Evolutionary conservation across 2,329 filamentous ascomycete species (phyloP).

Genomic region (Penicillium sp.): DNA sequence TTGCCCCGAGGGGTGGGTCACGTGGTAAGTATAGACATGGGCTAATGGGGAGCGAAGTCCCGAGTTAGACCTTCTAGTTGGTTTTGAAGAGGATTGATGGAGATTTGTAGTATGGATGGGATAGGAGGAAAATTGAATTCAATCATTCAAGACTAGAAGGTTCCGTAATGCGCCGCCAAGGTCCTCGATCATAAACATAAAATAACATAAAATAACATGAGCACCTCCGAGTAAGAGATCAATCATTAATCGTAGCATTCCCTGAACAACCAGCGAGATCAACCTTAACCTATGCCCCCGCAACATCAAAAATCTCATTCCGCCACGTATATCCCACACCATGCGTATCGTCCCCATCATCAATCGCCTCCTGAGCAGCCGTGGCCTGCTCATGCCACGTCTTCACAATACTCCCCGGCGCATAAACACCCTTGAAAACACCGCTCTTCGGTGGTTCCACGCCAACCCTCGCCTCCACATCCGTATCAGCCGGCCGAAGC

Average conservation of each 20-base stretch:
- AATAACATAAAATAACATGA: conserved; percentile 6
- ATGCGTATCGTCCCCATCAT: conserved; percentile 69
- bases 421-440: conserved; percentile 83
- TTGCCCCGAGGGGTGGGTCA: conserved; percentile 28
- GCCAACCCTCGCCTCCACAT: conserved; percentile 76
- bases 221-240: background rate
- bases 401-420: conserved; percentile 86
- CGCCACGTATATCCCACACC: conserved; percentile 68
- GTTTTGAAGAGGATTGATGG: background rate
- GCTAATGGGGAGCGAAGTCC: background rate
- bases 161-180: conserved; percentile 5
- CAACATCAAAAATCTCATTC: conserved; percentile 77
- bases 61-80: background rate
- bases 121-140: background rate
- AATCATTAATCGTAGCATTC: conserved; percentile 10
- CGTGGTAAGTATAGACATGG: conserved; percentile 21
- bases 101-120: background rate
- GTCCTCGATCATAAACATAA: conserved; percentile 2
- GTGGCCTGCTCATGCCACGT: conserved; percentile 84
- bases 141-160: background rate
- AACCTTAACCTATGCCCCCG: conserved; percentile 16
- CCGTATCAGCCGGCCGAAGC: conserved; percentile 75
- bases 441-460: conserved; percentile 65
- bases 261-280: background rate
- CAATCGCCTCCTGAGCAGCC: conserved; percentile 72